Conservation (phyloP, 305 asterid genomes). For the Rubia occidens region DNA sequence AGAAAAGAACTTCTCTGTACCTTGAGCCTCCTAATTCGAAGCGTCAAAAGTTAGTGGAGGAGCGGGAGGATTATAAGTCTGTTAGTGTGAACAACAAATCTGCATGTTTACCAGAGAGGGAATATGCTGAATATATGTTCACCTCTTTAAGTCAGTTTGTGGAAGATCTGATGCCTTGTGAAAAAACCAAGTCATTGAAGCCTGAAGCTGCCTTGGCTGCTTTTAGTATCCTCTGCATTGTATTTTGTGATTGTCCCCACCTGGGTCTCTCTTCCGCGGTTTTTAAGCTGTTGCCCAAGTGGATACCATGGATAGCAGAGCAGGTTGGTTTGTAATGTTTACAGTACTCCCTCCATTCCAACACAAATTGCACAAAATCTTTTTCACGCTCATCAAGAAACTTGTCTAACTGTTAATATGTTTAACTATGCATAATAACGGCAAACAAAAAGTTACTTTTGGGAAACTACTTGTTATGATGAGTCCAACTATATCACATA, state of each 20-base stretch:
- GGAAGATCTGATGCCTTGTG: conserved; percentile 56
- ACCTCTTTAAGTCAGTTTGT: conserved; percentile 45
- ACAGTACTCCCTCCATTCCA: background rate
- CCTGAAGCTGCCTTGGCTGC: conserved; percentile 59
- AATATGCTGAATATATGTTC: conserved; percentile 53
- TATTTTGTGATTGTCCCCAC: conserved; percentile 55
- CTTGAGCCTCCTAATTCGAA: conserved; percentile 35
- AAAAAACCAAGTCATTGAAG: conserved; percentile 30
- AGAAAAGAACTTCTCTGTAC: conserved; percentile 50
- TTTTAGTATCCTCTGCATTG: conserved; percentile 66
- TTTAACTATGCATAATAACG: no score
- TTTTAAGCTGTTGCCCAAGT: conserved; percentile 49
- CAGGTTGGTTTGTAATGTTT: conserved; percentile 43
- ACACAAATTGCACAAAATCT: no score
- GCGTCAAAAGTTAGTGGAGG: conserved; percentile 49
- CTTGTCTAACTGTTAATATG: no score
- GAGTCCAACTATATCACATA: no score
- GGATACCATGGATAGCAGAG: conserved; percentile 78
- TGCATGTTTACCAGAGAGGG: conserved; percentile 38
- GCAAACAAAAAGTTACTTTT: no score
- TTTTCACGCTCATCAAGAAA: no score
- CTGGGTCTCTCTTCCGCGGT: conserved; percentile 41
- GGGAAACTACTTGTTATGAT: no score
- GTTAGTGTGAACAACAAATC: conserved; percentile 27
- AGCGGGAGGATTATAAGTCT: conserved; percentile 21